Evolutionary conservation across 2,329 filamentous ascomycete species (phyloP), one percentile per base, ranked within the genome.

Genomic region (Fusarium sp.): DNA sequence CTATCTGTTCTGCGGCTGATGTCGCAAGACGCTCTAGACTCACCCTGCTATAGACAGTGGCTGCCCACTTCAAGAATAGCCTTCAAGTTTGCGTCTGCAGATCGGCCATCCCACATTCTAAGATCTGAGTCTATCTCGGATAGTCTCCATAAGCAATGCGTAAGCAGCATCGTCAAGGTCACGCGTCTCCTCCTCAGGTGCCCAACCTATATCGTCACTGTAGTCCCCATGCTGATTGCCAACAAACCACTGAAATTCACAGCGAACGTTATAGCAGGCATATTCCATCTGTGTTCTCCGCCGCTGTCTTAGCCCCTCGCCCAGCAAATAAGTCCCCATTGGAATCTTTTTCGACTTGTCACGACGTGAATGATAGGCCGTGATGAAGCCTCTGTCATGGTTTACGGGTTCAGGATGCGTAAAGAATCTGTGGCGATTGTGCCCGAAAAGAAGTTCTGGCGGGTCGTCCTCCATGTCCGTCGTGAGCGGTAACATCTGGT

Each of bases 311-410:
- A 58, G 0, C 0, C 42, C 42, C 42, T 0, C 7, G 7, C 42
- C 42, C 7, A 26, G 4, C 24, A 44, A 28, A 0, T 45, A 45
- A 26, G 28, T 45, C 3, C 6, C 42, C 24, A 45, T 28, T 7
- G 24, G 42, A 4, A 45, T 3, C 24, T 1, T 18, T 6, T 0
- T 7, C 24, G 42, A 45, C 0, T 0, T 7, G 0, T 5, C 0
- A 22, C 24, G 18, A 6, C 42, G 42, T 22, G 42, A 7, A 0
- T 1, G 3, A 3, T 22, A 45, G 24, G 24, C 42, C 0, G 1
- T 8, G 24, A 4, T 0, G 16, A 44, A 5, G 41, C 16, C 11
- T 20, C 1, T 7, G n/a, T 0, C 5, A 10, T 1, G 0, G 16
- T 20, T 0, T 14, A 26, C 0, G 14, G 24, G 24, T 7, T 1